Evolutionary conservation across 257 asterid genomes (phyloP).

Genomic region (Ligustrum vulgare): DNA sequence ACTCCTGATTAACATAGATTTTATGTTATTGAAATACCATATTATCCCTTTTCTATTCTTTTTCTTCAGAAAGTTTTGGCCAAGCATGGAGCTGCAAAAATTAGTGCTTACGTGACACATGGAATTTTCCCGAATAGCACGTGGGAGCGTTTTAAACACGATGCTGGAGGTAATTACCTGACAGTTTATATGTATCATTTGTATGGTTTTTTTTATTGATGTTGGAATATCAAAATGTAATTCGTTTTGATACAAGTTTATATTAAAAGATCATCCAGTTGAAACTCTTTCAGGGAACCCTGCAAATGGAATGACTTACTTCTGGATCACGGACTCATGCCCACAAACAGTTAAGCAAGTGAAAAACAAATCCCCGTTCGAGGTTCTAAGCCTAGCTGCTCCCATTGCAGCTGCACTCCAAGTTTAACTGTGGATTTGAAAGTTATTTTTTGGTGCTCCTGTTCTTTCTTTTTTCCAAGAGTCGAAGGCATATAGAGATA

Average conservation of each 20-base stretch:
- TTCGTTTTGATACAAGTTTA: neutral
- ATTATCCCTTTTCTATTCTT: neutral
- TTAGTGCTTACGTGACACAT: conserved; percentile 95
- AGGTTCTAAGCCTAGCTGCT: conserved; percentile 84
- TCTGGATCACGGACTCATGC: conserved; percentile 97
- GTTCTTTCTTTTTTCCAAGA: neutral
- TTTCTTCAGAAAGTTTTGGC: conserved; percentile 87
- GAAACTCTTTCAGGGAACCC: conserved; percentile 59
- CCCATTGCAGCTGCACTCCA: conserved; percentile 82
- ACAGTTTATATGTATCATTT: neutral
- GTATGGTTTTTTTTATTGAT: conserved; percentile 9
- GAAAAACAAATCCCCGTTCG: conserved; percentile 69
- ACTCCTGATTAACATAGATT: too few species aligned
- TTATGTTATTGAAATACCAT: neutral
- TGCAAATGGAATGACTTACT: conserved; percentile 74
- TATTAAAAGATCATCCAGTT: conserved; percentile 10
- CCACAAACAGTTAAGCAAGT: conserved; percentile 84
- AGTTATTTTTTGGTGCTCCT: neutral
- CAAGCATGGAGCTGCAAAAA: conserved; percentile 77
- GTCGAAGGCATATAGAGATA: conserved; percentile 29
- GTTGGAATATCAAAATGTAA: neutral
- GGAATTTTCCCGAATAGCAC: conserved; percentile 93
- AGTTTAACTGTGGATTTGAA: conserved; percentile 44
- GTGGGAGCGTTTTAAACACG: conserved; percentile 83
- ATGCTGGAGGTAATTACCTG: conserved; percentile 61